Evolutionary conservation across 225 moss, liverwort and hornwort species (phyloP).

Genomic region (Thuidium tamariscinum): DNA sequence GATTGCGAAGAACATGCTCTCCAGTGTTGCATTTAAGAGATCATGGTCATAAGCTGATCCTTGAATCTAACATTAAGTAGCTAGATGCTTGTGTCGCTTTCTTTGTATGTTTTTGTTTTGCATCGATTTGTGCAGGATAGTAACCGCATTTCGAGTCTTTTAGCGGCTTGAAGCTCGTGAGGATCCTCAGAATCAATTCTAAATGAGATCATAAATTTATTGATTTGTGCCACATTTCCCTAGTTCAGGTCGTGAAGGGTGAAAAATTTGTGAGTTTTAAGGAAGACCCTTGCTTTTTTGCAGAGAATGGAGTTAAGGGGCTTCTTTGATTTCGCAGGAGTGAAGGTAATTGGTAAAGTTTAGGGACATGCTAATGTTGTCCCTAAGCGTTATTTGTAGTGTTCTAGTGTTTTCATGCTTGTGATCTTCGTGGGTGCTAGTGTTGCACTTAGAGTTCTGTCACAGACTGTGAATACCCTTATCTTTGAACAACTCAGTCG

Average conservation of each 20-base stretch:
- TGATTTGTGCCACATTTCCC: not conserved
- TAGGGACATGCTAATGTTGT: not conserved
- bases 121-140: not conserved
- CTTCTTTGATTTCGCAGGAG: constrained; percentile 4
- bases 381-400: not conserved
- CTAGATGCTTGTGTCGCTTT: not conserved
- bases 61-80: not conserved
- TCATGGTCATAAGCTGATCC: not conserved
- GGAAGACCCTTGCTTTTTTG: not conserved
- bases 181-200: not conserved
- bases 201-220: not conserved
- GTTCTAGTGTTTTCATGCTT: not conserved
- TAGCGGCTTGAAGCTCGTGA: not conserved
- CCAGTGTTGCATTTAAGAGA: not conserved
- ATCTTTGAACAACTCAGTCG: not conserved
- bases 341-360: constrained; percentile 3
- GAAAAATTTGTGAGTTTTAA: constrained; percentile 2
- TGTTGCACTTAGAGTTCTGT: not conserved
- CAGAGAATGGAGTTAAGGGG: constrained; percentile 24
- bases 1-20: not conserved
- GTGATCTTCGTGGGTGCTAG: not conserved
- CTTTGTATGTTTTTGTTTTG: not conserved
- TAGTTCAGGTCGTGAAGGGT: not conserved
- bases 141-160: not conserved
- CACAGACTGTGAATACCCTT: not conserved